Base-by-base conservation (phyloP, 2,329 filamentous ascomycete genomes). In the Clonostachys byssicola region DNA sequence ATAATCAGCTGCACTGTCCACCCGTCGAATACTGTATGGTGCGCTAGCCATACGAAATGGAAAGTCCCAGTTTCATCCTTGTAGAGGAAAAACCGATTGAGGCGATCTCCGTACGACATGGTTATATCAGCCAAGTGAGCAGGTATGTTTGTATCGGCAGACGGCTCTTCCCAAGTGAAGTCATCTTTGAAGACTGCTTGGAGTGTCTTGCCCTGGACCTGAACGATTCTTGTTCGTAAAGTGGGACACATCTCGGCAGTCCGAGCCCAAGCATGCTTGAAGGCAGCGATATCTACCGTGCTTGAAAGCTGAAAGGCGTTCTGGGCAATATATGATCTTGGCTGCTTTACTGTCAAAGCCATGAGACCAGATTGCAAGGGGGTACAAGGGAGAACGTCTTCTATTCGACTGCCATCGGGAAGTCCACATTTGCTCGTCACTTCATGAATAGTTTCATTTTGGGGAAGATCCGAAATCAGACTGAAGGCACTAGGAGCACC, bases 281-380 rank as follows among this genome's bases (percentile, higher is more conserved):
- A 64, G 3, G 39, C 47, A 5, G 34, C 43, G 17, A 59, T 23
- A 4, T 61, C 49, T 5, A 57, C 40, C 12, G 55, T 18, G 10
- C 35, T 36, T 0, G 50, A 34, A 4, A 65, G 51, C 13, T 53
- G 49, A 12, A 62, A 49, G 3, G 55, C 58, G 17, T 59, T 51
- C 36, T 62, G 58, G 5, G 61, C 60, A 12, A 71, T 57, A 40
- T 74, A 74, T 2, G 64, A 62, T 3, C 66, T 67, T 1, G 56
- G 44, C 12, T 63, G 55, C 38, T 61, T 61, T n/a, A 52, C 55
- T 1, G 67, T 58, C 1, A 70, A 49, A 0, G 67, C 62, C 18
- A 74, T 54, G 2, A 74, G 56, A 4, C 66, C 68, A 46, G 67
- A 65, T 45, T 74, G 71, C 1, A 73, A 55, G 2, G 63, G 58